Evolutionary conservation across 2,329 filamentous ascomycete species (phyloP).

Genomic region (Nannizziopsis barbatae): DNA sequence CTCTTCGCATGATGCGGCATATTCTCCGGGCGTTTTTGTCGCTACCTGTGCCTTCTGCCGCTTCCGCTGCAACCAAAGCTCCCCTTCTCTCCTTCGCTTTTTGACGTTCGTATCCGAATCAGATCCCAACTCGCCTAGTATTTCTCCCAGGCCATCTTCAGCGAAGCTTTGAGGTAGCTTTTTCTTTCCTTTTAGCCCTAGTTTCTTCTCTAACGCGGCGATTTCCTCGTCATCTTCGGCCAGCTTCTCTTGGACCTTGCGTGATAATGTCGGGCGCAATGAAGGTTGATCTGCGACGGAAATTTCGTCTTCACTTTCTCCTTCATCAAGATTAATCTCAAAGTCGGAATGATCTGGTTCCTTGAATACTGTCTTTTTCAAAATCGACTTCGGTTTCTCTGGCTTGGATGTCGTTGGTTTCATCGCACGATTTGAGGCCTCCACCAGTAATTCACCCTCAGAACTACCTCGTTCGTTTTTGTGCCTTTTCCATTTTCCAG

Average conservation of each 20-base stretch:
- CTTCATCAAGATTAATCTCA: constrained; percentile 14
- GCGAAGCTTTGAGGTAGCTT: constrained; percentile 60
- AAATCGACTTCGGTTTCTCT: constrained; percentile 25
- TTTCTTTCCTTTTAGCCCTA: constrained; percentile 66
- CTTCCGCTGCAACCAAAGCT: constrained; percentile 50
- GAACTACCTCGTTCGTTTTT: constrained; percentile 17
- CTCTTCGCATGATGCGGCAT: constrained; percentile 21
- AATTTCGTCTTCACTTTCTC: constrained; percentile 24
- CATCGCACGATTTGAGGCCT: constrained; percentile 14
- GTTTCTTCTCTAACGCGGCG: constrained; percentile 69
- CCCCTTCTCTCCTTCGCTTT: constrained; percentile 52
- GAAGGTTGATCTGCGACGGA: constrained; percentile 18
- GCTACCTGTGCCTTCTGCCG: constrained; percentile 41
- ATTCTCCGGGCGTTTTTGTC: constrained; percentile 24
- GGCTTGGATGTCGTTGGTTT: constrained; percentile 16
- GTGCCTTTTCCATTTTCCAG: not conserved
- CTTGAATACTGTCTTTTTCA: constrained; percentile 28
- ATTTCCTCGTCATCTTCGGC: constrained; percentile 82
- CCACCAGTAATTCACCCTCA: constrained; percentile 21
- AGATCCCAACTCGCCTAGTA: constrained; percentile 59
- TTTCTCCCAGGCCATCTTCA: constrained; percentile 70
- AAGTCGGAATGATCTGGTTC: constrained; percentile 19
- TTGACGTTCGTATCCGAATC: constrained; percentile 40
- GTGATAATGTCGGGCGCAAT: constrained; percentile 22
- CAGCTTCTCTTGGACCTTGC: constrained; percentile 50